Evolutionary conservation across 169 alveolate genomes (phyloP).

Genomic region (Babesia caballi): DNA sequence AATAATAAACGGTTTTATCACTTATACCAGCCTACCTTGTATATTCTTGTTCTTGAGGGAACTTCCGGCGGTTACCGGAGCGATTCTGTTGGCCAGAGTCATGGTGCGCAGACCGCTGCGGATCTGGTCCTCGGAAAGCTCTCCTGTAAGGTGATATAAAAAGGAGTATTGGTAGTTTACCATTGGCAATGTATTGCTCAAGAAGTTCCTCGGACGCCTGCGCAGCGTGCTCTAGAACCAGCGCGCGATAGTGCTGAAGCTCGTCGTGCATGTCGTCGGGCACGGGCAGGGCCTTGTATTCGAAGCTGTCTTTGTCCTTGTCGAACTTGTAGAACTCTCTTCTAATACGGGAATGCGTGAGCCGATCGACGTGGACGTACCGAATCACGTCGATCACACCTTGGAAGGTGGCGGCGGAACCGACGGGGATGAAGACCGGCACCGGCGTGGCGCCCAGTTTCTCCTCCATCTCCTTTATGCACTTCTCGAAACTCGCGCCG

Average conservation of each 20-base stretch:
- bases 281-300: constrained; percentile 30
- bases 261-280: constrained; percentile 57
- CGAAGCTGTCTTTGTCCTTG: constrained; percentile 39
- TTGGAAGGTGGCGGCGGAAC: constrained; percentile 78
- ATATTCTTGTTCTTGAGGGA: constrained; percentile 86
- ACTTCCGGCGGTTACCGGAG: constrained; percentile 87
- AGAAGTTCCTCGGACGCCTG: constrained; percentile 84
- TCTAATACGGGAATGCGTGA: constrained; percentile 6
- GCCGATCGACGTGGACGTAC: constrained; percentile 50
- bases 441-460: constrained; percentile 84
- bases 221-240: constrained; percentile 78
- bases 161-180: background rate
- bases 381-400: constrained; percentile 86
- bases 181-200: constrained; percentile 80
- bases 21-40: constrained; percentile 25
- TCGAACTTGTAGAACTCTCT: constrained; percentile 60
- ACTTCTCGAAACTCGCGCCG: constrained; percentile 86
- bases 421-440: constrained; percentile 87
- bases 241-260: constrained; percentile 59
- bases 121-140: constrained; percentile 70
- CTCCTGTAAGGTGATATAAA: constrained; percentile 2
- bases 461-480: constrained; percentile 81
- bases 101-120: constrained; percentile 74
- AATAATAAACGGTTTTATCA: background rate
- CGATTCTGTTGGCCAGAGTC: constrained; percentile 69